Evolutionary conservation across 352 stramenopile species (phyloP).

Genomic region (Nothophytophthora sp.): DNA sequence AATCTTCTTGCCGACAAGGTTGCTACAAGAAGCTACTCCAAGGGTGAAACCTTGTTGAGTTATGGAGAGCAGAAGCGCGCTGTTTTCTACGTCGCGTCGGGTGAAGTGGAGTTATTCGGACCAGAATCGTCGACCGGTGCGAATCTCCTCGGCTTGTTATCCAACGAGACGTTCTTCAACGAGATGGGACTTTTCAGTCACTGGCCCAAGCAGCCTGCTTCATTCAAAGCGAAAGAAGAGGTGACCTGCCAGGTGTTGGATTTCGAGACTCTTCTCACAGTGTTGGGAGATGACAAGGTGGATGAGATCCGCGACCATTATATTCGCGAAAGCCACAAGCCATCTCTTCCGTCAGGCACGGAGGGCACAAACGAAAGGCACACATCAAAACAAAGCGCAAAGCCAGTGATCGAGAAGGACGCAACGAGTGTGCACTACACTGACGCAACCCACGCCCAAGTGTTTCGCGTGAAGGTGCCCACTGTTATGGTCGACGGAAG

Average conservation of each 20-base stretch:
- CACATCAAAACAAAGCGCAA: neutral
- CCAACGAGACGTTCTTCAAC: slow-evolving; percentile 37
- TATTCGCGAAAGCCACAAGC: slow-evolving; percentile 33
- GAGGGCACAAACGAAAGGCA: neutral
- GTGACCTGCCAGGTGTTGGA: slow-evolving; percentile 47
- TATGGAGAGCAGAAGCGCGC: slow-evolving; percentile 48
- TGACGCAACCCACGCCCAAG: slow-evolving; percentile 42
- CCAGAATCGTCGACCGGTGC: slow-evolving; percentile 44
- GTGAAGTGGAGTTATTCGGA: slow-evolving; percentile 42
- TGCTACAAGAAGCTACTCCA: slow-evolving; percentile 20
- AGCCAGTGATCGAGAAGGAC: too few relatives aligned
- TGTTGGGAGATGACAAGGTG: slow-evolving; percentile 36
- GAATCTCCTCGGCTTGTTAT: slow-evolving; percentile 31
- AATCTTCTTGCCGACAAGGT: slow-evolving; percentile 9
- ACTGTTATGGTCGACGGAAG: slow-evolving; percentile 19
- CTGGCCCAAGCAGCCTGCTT: slow-evolving; percentile 39
- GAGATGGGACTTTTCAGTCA: slow-evolving; percentile 55
- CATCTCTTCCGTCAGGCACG: neutral
- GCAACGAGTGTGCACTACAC: slow-evolving; percentile 19
- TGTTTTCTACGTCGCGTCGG: slow-evolving; percentile 49
- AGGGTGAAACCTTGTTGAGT: slow-evolving; percentile 34
- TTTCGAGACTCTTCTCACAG: slow-evolving; percentile 29
- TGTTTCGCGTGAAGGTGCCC: slow-evolving; percentile 55
- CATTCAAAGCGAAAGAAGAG: slow-evolving; percentile 35
- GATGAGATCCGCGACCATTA: slow-evolving; percentile 35